Evolutionary conservation across 176 grass and related monocot species (phyloP).

Genomic region (Pontederia paniculata): DNA sequence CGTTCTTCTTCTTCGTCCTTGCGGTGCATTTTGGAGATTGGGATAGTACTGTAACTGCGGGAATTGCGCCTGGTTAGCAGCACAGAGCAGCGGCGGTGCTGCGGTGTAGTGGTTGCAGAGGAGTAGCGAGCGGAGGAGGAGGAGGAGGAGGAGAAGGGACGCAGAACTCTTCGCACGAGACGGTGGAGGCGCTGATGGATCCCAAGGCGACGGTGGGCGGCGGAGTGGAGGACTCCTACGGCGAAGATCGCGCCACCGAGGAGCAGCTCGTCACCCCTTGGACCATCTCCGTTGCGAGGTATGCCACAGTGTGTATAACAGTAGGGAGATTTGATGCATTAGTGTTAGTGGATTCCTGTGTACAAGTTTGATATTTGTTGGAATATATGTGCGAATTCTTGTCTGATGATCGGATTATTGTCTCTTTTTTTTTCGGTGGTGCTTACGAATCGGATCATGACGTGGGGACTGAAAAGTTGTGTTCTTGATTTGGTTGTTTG

Average conservation of each 20-base stretch:
- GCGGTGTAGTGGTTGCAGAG: conserved; percentile 17
- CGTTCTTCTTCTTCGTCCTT: no score
- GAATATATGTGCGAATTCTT: background rate
- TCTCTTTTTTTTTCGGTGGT: no score
- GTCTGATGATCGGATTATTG: no score
- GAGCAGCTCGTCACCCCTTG: conserved; percentile 75
- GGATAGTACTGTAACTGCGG: no score
- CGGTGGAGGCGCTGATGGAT: conserved; percentile 7
- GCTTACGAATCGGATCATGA: no score
- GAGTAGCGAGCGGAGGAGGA: conserved; percentile 30
- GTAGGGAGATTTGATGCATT: conserved; percentile 6
- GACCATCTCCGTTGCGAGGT: conserved; percentile 88
- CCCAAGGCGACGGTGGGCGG: conserved; percentile 14
- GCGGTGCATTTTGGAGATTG: no score
- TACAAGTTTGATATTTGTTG: conserved; percentile 5
- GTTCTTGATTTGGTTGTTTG: no score
- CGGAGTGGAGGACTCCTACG: conserved; percentile 36
- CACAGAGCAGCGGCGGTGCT: conserved; percentile 23
- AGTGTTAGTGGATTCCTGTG: conserved; percentile 1
- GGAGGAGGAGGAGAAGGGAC: conserved; percentile 4
- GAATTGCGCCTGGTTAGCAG: no score
- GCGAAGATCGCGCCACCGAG: conserved; percentile 51
- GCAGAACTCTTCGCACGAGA: conserved; percentile 6
- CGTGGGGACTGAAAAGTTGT: no score
- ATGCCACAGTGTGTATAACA: conserved; percentile 19